Conservation (phyloP, 1,284 basidiomycete genomes). For the Ceratobasidium theobromae region DNA sequence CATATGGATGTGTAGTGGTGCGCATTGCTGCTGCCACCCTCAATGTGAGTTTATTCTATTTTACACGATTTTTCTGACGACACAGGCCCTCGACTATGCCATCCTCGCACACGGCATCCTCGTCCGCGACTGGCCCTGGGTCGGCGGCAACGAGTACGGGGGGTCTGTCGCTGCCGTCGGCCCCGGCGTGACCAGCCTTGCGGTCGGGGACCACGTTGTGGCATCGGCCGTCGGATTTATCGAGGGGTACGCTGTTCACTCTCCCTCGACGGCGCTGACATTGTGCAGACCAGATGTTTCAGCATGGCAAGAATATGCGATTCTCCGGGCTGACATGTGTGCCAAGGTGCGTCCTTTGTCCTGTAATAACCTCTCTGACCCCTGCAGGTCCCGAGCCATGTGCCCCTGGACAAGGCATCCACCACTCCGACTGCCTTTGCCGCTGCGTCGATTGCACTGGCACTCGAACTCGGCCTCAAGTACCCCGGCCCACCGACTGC, state of each 20-base stretch:
- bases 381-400: constrained; percentile 8
- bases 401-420: constrained; percentile 1
- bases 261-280: not conserved
- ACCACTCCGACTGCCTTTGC: constrained; percentile 1
- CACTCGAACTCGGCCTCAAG: constrained; percentile 14
- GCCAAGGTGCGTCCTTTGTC: constrained; percentile 1
- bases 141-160: constrained; percentile 19
- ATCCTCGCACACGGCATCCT: constrained; percentile 13
- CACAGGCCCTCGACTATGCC: constrained; percentile 5
- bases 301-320: constrained; percentile 7
- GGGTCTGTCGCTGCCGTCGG: constrained; percentile 13
- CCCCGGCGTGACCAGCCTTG: not conserved
- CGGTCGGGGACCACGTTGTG: constrained; percentile 1
- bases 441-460: constrained; percentile 10
- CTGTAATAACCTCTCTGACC: not conserved
- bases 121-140: constrained; percentile 8
- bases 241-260: not conserved
- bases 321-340: constrained; percentile 10
- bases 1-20: too few species aligned
- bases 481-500: constrained; percentile 2
- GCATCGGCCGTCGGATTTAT: not conserved
- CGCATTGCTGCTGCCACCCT: constrained; percentile 10
- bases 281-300: not conserved
- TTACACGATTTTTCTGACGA: not conserved
- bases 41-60: not conserved